These are phyloP conservation scores for Hemileccinum impolitum DNA, from an alignment of 768 basidiomycete species.

Conservation along the genomic window DNA sequence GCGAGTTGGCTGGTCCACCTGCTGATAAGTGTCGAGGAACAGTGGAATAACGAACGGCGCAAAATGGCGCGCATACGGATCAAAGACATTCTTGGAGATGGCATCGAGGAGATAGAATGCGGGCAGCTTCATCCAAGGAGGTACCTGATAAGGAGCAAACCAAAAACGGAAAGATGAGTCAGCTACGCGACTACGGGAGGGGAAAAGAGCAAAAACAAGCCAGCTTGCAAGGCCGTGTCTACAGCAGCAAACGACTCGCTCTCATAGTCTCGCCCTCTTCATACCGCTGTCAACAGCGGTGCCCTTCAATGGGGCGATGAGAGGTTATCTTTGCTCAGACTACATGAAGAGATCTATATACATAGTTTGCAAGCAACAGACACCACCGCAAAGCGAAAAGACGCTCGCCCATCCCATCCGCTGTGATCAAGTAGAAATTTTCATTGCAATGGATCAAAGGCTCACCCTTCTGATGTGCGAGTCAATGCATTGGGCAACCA, in stretches of 20 bases:
- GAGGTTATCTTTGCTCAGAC: constrained; percentile 42
- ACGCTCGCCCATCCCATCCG: constrained; percentile 27
- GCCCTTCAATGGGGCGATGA: constrained; percentile 30
- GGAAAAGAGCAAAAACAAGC: constrained; percentile 31
- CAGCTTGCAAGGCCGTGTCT: constrained; percentile 23
- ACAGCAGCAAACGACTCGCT: constrained; percentile 26
- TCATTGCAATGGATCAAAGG: constrained; percentile 29
- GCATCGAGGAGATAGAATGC: constrained; percentile 95
- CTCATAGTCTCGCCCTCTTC: constrained; percentile 37
- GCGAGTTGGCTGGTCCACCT: constrained; percentile 80
- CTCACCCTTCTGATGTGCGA: constrained; percentile 88
- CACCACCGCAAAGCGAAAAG: constrained; percentile 19
- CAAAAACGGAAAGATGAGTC: constrained; percentile 55
- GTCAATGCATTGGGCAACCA: constrained; percentile 80
- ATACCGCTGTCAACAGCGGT: constrained; percentile 32
- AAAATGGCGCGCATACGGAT: constrained; percentile 88
- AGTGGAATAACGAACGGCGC: constrained; percentile 75
- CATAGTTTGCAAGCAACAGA: constrained; percentile 37
- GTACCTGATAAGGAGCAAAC: constrained; percentile 56
- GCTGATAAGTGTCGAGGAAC: constrained; percentile 84
- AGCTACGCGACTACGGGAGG: constrained; percentile 40
- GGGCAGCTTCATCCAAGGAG: constrained; percentile 87
- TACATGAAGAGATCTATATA: constrained; percentile 43
- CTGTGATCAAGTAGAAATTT: constrained; percentile 23
- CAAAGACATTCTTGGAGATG: constrained; percentile 93